Evolutionary conservation across 768 basidiomycete species (phyloP), one percentile per base, ranked within the genome.

Genomic region (Rickenella mellea): DNA sequence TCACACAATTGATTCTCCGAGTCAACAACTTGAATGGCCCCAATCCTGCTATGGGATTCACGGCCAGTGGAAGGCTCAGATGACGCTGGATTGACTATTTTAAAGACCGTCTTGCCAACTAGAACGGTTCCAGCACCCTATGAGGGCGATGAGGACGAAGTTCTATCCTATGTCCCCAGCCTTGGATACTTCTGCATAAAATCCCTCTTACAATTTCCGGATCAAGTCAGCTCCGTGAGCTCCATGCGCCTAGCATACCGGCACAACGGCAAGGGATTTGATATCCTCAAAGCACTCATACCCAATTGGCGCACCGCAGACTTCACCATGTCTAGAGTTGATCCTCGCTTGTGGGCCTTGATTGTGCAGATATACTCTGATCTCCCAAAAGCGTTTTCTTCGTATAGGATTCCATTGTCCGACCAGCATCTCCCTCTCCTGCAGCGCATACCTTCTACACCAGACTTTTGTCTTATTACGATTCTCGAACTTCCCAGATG

Each of bases 311-410:
- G n/a, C 44, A 55, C 20, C 44, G 55, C 19, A 29, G 45, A 37
- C 58, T 33, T 47, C 33, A 51, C 53, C 50, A 15, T 59, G 37
- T 36, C 53, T 24, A 41, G 48, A 0, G 55, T 72, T 1, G 73
- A 81, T 49, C 80, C 83, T 2, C 62, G 68, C 9, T 59, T 81
- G 11, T 86, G 83, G 81, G 74, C 70, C 0, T 62, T 70, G 15
- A 44, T 88, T 31, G 63, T 71, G 4, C 85, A 84, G 51, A 51
- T 83, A 24, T 77, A 77, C 52, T 9, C 48, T 61, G 44, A 57
- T 26, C 67, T 85, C 6, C 82, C 85, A 0, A 26, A 56, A 0
- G 42, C 26, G 35, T 44, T 33, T 49, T 56, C 32, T 19, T 51
- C 54, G 1, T 74, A 72, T 55, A 47, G 56, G 15, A 55, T 82